Conservation (phyloP, 257 asterid species). For the Cruciata laevipes region DNA sequence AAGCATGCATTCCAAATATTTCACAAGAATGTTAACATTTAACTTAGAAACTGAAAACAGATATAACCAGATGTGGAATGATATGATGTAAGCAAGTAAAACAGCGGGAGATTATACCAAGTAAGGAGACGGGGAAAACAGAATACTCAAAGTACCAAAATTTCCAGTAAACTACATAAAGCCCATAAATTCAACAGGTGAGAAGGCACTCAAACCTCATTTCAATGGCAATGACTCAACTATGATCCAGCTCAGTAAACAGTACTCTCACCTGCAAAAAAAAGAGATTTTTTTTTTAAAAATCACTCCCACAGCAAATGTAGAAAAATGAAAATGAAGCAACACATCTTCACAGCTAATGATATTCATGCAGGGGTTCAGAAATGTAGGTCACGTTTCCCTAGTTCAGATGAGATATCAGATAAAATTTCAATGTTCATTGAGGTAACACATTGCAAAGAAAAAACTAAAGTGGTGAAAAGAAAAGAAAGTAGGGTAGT, state of each 20-base stretch:
- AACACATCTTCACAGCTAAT: neutral
- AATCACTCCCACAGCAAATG: neutral
- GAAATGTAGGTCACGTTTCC: neutral
- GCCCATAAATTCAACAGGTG: conserved; percentile 1
- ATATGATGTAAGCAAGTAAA: neutral
- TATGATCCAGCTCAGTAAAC: neutral
- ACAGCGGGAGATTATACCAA: neutral
- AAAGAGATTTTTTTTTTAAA: neutral
- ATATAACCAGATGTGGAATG: neutral
- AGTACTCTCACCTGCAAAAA: neutral
- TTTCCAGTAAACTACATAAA: neutral
- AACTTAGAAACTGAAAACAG: neutral
- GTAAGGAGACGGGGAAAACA: neutral
- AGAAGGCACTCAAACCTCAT: conserved; percentile 1
- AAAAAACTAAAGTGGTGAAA: neutral
- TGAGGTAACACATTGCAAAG: neutral
- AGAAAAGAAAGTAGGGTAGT: neutral
- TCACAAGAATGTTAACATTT: neutral
- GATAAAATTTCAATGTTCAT: neutral
- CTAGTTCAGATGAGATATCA: neutral
- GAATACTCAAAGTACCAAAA: neutral
- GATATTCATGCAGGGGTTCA: neutral
- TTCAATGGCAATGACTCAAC: neutral
- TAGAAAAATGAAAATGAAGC: no score
- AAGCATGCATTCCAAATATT: neutral